Evolutionary conservation across 257 asterid species (phyloP), one percentile per base, ranked within the genome.

Genomic region (Schizonepeta tenuifolia): DNA sequence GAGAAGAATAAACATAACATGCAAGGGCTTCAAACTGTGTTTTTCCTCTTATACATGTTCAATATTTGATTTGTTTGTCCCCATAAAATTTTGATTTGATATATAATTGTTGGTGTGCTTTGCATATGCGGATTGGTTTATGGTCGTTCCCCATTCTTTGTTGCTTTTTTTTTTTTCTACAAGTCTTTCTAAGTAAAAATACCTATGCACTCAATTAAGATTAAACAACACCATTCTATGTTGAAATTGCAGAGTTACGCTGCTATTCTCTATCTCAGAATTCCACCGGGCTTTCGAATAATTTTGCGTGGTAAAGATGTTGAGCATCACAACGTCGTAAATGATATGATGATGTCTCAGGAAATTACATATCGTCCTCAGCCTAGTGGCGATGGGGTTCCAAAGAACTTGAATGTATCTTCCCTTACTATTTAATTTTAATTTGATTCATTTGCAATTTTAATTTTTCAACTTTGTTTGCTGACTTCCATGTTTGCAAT

Each of bases 281-380:
- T 95, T 64, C 97, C 99, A 65, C 83, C 91, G 53, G 75, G 75
- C 44, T 91, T 95, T 76, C 93, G 97, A 69, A 87, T 95, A n/a
- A 95, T 88, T 64, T 82, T 95, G 81, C 97, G 98, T 3, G 99
- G 98, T 62, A 78, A 85, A 82, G 98, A 95, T 80, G 93, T 95
- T 54, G 93, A 87, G 74, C 99, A 95, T 84, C 99, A 95, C 80
- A 90, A 88, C 85, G 76, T 95, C 65, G 98, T 95, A 63, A 92
- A 90, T 83, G 99, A 95, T 79, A 95, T 95, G 99, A 95, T 95
- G 99, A 83, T 95, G 96, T 82, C 99, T 41, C 89, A 91, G 77
- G 96, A 92, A 81, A 76, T 87, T 54, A 84, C 86, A 7, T 95
- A 95, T 81, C 99, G 98, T 68, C 99, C 99, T 60, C 96, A 88